Conservation (phyloP, 331 rosid species). For the Quercus tomentella region DNA sequence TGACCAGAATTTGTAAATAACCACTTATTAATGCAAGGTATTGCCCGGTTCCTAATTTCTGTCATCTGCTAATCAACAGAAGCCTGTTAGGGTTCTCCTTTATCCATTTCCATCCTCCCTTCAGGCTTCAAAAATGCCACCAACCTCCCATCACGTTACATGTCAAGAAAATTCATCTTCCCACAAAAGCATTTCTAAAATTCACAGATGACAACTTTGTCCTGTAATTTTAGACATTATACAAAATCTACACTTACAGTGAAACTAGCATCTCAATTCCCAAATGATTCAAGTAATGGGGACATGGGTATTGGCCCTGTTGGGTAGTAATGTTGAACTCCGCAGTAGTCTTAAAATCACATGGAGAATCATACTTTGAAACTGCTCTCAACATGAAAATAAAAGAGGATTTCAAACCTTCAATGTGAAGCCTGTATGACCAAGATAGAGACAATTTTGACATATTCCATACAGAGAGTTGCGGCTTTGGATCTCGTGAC, state of each 20-base stretch:
- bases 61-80: neutral
- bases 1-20: neutral
- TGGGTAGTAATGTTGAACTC: too few relatives aligned
- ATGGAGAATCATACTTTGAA: neutral
- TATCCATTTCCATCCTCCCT: neutral
- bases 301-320: neutral
- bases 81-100: neutral
- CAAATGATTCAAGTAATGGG: neutral
- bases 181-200: neutral
- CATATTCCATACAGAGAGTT: conserved; percentile 69
- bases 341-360: neutral
- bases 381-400: neutral
- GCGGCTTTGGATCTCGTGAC: conserved; percentile 70
- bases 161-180: neutral
- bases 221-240: neutral
- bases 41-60: neutral
- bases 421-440: conserved; percentile 79
- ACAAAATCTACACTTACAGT: neutral
- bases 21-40: neutral
- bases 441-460: conserved; percentile 60
- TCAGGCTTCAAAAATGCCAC: neutral
- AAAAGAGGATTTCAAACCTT: conserved; percentile 47
- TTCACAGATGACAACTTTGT: neutral
- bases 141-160: neutral
- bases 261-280: neutral